phyloP scores from a whole-genome alignment of 2,329 filamentous ascomycete genomes.

The Epichloe sp. region DNA sequence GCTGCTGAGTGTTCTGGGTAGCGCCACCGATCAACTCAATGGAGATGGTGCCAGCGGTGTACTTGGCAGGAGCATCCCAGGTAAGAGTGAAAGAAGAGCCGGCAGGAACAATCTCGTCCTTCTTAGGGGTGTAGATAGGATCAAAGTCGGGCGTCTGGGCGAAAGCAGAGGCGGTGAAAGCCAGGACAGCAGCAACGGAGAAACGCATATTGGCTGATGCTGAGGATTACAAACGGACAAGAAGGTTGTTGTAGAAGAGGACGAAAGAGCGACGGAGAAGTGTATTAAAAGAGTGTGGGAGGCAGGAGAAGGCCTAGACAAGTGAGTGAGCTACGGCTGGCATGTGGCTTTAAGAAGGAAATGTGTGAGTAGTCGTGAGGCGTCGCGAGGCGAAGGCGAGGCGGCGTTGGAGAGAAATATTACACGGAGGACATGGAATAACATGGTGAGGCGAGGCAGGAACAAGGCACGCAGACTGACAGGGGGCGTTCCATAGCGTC shows the following conservation, averaged over 20 bases:
- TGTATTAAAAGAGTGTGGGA: slow-evolving; percentile 19
- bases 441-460: slow-evolving; percentile 4
- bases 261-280: slow-evolving; percentile 6
- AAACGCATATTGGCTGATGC: slow-evolving; percentile 40
- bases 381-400: slow-evolving; percentile 8
- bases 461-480: not conserved
- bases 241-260: not conserved
- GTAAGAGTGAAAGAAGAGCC: slow-evolving; percentile 36
- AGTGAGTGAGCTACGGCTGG: slow-evolving; percentile 14
- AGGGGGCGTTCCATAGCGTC: not conserved
- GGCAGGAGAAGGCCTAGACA: slow-evolving; percentile 13
- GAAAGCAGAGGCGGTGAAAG: slow-evolving; percentile 34
- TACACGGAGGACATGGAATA: not conserved
- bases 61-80: slow-evolving; percentile 32
- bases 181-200: slow-evolving; percentile 36
- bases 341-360: slow-evolving; percentile 9
- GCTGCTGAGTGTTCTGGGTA: slow-evolving; percentile 27
- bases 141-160: slow-evolving; percentile 46
- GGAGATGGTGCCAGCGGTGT: slow-evolving; percentile 30
- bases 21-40: slow-evolving; percentile 43
- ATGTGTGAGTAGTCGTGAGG: not conserved
- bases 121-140: slow-evolving; percentile 33
- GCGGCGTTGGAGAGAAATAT: slow-evolving; percentile 1
- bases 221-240: not conserved
- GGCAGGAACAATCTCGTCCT: slow-evolving; percentile 30